Evolutionary conservation across 1,284 basidiomycete species (phyloP), one percentile per base, ranked within the genome.

Genomic region (Volvariella volvacea): DNA sequence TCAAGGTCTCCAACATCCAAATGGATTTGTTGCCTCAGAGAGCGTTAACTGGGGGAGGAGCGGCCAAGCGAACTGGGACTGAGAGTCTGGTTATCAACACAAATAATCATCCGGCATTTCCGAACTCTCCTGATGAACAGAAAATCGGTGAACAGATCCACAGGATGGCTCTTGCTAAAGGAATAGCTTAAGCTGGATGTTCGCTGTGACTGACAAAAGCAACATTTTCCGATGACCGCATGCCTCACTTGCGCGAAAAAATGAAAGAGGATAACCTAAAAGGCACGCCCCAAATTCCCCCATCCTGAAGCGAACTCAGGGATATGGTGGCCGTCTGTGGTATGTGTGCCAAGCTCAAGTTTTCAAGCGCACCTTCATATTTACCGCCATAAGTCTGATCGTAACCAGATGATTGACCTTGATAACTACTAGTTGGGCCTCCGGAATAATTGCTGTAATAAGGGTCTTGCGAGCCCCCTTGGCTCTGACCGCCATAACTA

Each of bases 281-380:
- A 28, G 25, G 25, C 25, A 12, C 25, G 6, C 19, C 7, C 7
- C 34, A 36, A 36, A 15, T 20, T 36, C n/a, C 34, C n/a, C 19
- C n/a, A 16, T 15, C 34, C 34, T 36, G n/a, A 36, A 6, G 19
- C 15, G 34, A 6, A 7, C 19, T 36, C 34, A 49, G 48, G 50
- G 51, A 57, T 48, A 44, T 39, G 42, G 36, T 45, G 54, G 52
- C 54, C 55, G 53, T 51, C 50, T 48, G 53, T 52, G 51, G 54
- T 43, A 42, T 49, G 50, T 51, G 31, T 50, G 71, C 70, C 58
- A 76, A 66, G 72, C 74, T 77, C 61, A 76, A 73, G 49, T 16
- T 20, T 57, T 75, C 71, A 68, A 82, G 84, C 85, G 84, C 76
- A 88, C 85, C 85, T 88, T 87, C 83, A 67, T 65, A 76, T 69